Conservation (phyloP, 2,329 filamentous ascomycete genomes). For the Talaromyces amestolkiae region DNA sequence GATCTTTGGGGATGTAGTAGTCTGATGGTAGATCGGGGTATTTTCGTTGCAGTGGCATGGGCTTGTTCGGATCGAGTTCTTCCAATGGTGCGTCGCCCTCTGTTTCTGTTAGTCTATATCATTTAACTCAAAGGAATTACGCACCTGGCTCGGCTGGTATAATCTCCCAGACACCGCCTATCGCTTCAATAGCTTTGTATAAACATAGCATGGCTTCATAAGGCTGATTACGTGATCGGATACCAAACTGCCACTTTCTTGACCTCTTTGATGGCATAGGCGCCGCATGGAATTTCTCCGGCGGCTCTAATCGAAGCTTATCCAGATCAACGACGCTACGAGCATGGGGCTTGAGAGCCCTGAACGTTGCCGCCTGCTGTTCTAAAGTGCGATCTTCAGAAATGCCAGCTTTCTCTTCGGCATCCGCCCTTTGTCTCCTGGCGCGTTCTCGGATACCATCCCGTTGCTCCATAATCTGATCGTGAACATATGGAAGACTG, state of each 20-base stretch:
- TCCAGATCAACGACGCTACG: conserved; percentile 69
- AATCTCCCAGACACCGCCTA: conserved; percentile 83
- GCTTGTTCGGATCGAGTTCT: conserved; percentile 33
- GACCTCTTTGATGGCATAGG: conserved; percentile 57
- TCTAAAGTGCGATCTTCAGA: conserved; percentile 49
- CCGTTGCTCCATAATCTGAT: conserved; percentile 74
- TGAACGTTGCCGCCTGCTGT: conserved; percentile 76
- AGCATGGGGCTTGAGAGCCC: conserved; percentile 81
- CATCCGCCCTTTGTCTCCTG: conserved; percentile 49
- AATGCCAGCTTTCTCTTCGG: conserved; percentile 22
- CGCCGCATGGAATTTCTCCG: conserved; percentile 51
- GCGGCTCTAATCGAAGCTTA: conserved; percentile 55
- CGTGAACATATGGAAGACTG: conserved; percentile 85
- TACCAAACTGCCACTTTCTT: conserved; percentile 97
- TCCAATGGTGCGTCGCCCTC: conserved; percentile 25
- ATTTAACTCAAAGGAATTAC: not conserved
- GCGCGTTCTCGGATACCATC: conserved; percentile 31
- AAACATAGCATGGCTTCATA: conserved; percentile 94
- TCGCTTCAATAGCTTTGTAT: conserved; percentile 82
- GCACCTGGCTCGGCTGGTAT: conserved; percentile 44
- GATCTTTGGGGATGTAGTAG: conserved; percentile 86
- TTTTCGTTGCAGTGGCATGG: conserved; percentile 42
- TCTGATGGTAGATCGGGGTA: conserved; percentile 51
- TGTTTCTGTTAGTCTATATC: conserved; percentile 13
- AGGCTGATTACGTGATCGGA: conserved; percentile 87